Percentiles rank a stretch among this genome's conserved stretches.
These are phyloP conservation scores for Colletotrichum eleusines DNA, from an alignment of 2,329 filamentous ascomycete species.

Conservation along the genomic window DNA sequence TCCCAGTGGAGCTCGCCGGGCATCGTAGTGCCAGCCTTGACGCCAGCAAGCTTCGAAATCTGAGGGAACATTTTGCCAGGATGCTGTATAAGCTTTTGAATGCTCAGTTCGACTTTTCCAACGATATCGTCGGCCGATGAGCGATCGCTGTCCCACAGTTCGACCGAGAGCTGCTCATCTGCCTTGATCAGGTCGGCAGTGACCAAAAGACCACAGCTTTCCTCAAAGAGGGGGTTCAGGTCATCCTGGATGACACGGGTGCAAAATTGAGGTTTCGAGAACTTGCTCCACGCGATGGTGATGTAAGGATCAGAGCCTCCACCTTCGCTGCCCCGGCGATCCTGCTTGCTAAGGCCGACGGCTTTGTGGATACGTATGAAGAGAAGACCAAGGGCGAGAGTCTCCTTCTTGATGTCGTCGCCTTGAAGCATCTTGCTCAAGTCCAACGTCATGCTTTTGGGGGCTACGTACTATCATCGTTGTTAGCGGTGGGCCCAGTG, in stretches of 20 bases:
- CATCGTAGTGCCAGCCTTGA: constrained; percentile 88
- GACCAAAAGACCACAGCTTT: constrained; percentile 86
- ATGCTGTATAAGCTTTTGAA: constrained; percentile 95
- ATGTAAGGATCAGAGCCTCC: constrained; percentile 97
- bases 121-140: constrained; percentile 95
- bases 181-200: constrained; percentile 92
- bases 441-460: constrained; percentile 93
- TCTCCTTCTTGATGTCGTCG: constrained; percentile 92
- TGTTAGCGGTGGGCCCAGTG: neutral
- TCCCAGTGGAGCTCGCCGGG: constrained; percentile 96
- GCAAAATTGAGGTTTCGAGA: constrained; percentile 97
- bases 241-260: constrained; percentile 96
- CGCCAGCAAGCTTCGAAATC: constrained; percentile 83
- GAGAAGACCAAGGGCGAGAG: constrained; percentile 86
- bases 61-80: constrained; percentile 94
- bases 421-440: constrained; percentile 91
- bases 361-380: constrained; percentile 94
- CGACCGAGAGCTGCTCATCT: constrained; percentile 91
- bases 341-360: constrained; percentile 89
- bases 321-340: constrained; percentile 81
- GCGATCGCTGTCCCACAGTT: constrained; percentile 96
- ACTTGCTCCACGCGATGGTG: constrained; percentile 94
- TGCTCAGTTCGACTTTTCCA: constrained; percentile 91
- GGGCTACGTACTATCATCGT: constrained; percentile 77
- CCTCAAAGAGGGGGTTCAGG: constrained; percentile 92